Base-by-base conservation (phyloP, 2,329 filamentous ascomycete genomes). In the Cladorrhinum sp. region DNA sequence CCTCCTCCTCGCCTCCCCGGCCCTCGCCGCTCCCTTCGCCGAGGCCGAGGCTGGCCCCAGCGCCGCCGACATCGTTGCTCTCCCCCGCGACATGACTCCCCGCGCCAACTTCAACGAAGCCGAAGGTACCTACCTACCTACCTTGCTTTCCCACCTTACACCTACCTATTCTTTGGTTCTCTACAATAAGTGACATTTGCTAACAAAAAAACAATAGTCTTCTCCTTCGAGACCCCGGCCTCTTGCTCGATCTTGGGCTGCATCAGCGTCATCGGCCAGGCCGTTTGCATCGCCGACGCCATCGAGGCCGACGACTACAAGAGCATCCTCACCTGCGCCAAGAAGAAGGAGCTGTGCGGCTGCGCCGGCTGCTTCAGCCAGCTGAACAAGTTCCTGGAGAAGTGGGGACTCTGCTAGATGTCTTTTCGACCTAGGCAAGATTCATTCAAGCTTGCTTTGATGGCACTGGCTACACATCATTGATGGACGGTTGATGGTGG, bases 311-410 rank as follows among this genome's bases (percentile, higher is more conserved):
- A 60, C 16, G 55, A 65, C 58, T 62, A 54, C 38, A 36, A 50
- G 45, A 55, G 38, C 22, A 63, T 65, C 45, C 41, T 65, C 49
- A 62, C 58, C 41, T 65, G 64, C 52, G 64, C 61, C 50, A 62
- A 63, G 54, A 59, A 58, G 55, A 63, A 65, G 59, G 45, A 63
- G 62, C 53, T 64, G 22, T 64, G 62, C 56, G 58, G 58, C 50
- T 64, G 62, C 50, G 62, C 62, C 18, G 62, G 62, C n/a, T 64
- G 62, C 56, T 61, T 61, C 60, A 64, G 38, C 50, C 50, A 58
- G 25, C 48, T 64, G 29, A 55, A 57, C 24, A 50, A 53, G 36
- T 64, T 64, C 56, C 55, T 64, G 13, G 58, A 60, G 41, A 62
- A 62, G 55, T 64, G 52, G 25, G 58, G 60, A 10, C 50, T 64